Evolutionary conservation across 805 yeast genomes (phyloP).

Genomic region (Saturnispora ahearnii): DNA sequence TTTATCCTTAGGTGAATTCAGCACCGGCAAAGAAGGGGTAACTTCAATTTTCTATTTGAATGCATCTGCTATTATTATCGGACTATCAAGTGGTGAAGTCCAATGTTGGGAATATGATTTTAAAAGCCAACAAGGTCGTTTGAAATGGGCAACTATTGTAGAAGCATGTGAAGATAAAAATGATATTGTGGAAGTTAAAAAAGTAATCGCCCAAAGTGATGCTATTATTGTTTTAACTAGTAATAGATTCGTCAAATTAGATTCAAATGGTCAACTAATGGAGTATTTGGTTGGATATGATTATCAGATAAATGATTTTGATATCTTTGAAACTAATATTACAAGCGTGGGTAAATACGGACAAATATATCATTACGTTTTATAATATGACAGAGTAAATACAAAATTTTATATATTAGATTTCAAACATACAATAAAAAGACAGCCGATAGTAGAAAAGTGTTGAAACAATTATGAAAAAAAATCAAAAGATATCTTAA

Average conservation of each 20-base stretch:
- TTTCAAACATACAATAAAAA: background rate
- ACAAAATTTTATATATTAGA: background rate
- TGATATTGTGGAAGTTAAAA: conserved; percentile 3
- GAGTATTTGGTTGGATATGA: conserved; percentile 14
- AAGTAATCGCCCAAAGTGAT: background rate
- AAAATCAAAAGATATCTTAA: background rate
- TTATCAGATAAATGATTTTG: conserved; percentile 6
- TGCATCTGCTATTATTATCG: conserved; percentile 11
- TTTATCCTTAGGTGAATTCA: conserved; percentile 18
- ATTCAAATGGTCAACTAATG: conserved; percentile 6
- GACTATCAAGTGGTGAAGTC: conserved; percentile 15
- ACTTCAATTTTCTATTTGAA: conserved; percentile 7
- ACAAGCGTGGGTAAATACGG: conserved; percentile 13
- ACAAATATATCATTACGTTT: background rate
- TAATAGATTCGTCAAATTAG: conserved; percentile 10
- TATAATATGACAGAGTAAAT: background rate
- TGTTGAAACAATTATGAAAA: background rate
- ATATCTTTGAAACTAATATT: conserved; percentile 1
- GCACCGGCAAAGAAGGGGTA: conserved; percentile 7
- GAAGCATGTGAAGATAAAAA: background rate
- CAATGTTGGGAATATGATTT: conserved; percentile 11
- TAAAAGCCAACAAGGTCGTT: background rate
- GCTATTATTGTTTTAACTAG: conserved; percentile 4
- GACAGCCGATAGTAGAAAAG: background rate
- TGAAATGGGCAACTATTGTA: conserved; percentile 12